Base-by-base conservation (phyloP, 75 land plant genomes). In the Isoetes taiwanensis region DNA sequence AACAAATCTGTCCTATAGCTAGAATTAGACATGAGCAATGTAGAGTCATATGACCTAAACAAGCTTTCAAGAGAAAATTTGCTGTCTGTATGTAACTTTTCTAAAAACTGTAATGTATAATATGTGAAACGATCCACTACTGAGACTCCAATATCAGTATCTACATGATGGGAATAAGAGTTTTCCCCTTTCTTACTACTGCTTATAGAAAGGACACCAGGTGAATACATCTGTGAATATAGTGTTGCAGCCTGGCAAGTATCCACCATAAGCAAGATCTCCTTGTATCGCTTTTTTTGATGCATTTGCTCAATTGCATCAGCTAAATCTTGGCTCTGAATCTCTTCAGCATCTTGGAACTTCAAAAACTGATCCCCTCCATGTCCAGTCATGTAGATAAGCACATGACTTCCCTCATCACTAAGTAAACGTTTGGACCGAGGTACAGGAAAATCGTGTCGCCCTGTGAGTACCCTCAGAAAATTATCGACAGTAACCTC, bases 171-270 rank as follows among this genome's bases (percentile, higher is more conserved):
- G 29, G 99, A 94, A 48, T 94, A 94, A 26, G 99, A 88, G 61
- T 89, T 94, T 64, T 89, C 86, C 48, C 99, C 96, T 74, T 94
- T 94, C 76, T 57, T 62, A 64, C 99, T 94, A 74, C 99, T 94
- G 34, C 99, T 87, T 66, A 89, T 85, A 34, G 99, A 86, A 56
- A 94, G 70, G 54, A 94, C 96, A 59, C 86, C 86, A 52, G 96
- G 96, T 4, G 99, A 94, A 28, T 85, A 77, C 54, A 91, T 79
- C 94, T 91, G 97, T 52, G 76, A 70, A 59, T 84, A 90, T 23
- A 93, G 86, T 28, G 99, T 94, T 21, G 99, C 83, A 56, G 99
- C 99, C 74, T 94, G 99, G 64, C 99, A 94, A 59, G 99, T 94
- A 66, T 94, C 99, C 23, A 94, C 99, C 99, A 94, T 94, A 57